Evolutionary conservation across 169 alveolate genomes (phyloP).

Genomic region (Cyclospora cayetanensis): DNA sequence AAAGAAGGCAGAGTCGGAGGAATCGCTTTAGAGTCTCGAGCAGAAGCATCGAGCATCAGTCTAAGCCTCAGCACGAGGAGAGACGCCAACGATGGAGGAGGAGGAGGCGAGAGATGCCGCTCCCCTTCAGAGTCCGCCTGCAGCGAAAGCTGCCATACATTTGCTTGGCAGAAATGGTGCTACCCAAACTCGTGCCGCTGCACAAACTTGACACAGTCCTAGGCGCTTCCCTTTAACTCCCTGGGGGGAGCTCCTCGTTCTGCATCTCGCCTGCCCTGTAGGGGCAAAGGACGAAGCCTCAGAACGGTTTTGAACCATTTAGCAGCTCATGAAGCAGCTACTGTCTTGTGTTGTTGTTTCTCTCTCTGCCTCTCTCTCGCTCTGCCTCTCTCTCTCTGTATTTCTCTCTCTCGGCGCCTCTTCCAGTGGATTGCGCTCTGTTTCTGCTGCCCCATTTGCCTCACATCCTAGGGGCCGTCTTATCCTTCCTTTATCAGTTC

Average conservation of each 20-base stretch:
- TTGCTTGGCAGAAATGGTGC: neutral
- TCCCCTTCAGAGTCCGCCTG: neutral
- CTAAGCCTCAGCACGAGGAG: neutral
- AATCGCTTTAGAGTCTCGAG: neutral
- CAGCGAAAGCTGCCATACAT: neutral
- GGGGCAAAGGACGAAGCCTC: neutral
- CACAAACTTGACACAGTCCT: no score
- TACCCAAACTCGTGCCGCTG: neutral
- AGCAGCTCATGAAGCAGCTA: neutral
- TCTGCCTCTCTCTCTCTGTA: no score
- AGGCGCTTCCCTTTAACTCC: no score
- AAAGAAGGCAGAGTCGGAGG: neutral
- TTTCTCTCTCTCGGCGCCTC: no score
- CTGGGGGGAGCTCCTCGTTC: no score
- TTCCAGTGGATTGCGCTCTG: no score
- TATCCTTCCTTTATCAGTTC: no score
- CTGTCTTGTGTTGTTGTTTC: neutral
- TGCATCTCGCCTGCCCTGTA: neutral
- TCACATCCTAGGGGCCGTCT: no score
- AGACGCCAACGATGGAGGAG: neutral
- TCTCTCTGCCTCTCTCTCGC: no score
- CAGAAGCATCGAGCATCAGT: constrained; percentile 3
- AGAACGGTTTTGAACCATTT: neutral
- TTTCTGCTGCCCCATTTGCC: no score
- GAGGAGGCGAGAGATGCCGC: neutral